Conservation (phyloP, 495 filamentous ascomycete species). For the Podospora conica region DNA sequence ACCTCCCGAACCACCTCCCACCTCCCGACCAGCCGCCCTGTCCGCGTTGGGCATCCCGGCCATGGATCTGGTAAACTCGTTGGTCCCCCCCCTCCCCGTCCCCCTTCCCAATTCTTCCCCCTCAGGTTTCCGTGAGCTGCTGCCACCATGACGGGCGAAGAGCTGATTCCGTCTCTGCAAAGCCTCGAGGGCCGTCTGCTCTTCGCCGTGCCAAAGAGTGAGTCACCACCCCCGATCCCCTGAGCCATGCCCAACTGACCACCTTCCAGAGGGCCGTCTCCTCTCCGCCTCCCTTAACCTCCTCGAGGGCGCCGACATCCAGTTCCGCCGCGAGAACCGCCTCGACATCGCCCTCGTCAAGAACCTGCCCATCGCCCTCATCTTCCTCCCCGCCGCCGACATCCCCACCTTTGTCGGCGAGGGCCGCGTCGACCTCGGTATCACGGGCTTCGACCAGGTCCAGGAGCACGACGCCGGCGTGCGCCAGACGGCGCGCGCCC, state of each 20-base stretch:
- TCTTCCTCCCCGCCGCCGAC: slow-evolving; percentile 95
- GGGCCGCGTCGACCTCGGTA: slow-evolving; percentile 87
- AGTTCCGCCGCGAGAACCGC: slow-evolving; percentile 87
- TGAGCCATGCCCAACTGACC: background rate
- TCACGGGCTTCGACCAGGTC: slow-evolving; percentile 89
- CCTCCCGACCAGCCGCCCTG: slow-evolving; percentile 11
- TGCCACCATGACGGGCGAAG: slow-evolving; percentile 26
- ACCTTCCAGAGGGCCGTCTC: slow-evolving; percentile 72
- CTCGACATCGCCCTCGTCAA: slow-evolving; percentile 95
- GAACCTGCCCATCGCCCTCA: slow-evolving; percentile 88
- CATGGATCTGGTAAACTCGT: slow-evolving; percentile 87
- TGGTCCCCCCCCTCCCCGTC: slow-evolving; percentile 33
- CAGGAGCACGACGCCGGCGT: slow-evolving; percentile 80
- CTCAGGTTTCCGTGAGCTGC: slow-evolving; percentile 1
- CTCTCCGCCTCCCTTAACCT: slow-evolving; percentile 81
- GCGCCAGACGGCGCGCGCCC: slow-evolving; percentile 45
- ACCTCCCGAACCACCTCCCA: background rate
- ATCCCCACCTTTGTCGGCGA: slow-evolving; percentile 97
- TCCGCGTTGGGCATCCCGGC: slow-evolving; percentile 12
- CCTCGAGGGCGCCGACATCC: slow-evolving; percentile 86
- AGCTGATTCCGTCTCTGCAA: slow-evolving; percentile 25
- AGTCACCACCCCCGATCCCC: slow-evolving; percentile 28
- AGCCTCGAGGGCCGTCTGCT: slow-evolving; percentile 89
- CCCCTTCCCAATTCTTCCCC: background rate
- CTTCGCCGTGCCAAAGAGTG: slow-evolving; percentile 96